Base-by-base conservation (phyloP, 202 grass and related monocot genomes). In the Brachypodium distachyon region DNA sequence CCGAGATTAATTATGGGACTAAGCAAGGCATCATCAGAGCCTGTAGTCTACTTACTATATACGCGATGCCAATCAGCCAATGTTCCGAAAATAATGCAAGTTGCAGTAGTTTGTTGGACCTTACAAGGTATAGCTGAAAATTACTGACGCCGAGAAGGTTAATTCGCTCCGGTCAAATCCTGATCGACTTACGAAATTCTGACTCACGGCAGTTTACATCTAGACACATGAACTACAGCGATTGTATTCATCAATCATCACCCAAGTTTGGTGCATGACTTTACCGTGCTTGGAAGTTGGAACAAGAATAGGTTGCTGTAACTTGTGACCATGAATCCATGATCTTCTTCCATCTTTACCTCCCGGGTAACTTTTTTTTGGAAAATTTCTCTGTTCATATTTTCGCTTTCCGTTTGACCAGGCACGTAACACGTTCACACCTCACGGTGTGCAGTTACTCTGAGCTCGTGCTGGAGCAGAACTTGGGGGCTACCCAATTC, bases 401-500 rank as follows among this genome's bases (percentile, higher is more conserved):
- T 72, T 72, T 1, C 3, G 0, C 1, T 53, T 37, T 39, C 10
- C 3, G n/a, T 68, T 47, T 68, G 65, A 31, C 65, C 41, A 9
- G 25, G 25, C 65, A 51, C 41, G 14, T 18, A 60, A 9, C 57
- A 61, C 65, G 65, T 16, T 46, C 65, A n/a, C n/a, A n/a, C n/a
- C n/a, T n/a, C n/a, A 7, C 33, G n/a, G 58, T 9, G 41, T 47
- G 41, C 64, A 47, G 64, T 68, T 46, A 47, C 27, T 23, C 46
- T 8, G 56, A 79, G 57, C 27, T 39, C 7, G 66, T 21, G n/a
- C n/a, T 3, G 22, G 5, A 49, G 18, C n/a, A 29, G 61, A 61
- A 69, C 42, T 62, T 81, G 42, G 61, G 69, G 32, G 12, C 76
- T 41, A 85, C 60, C 49, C 83, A 69, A 46, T 37, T 67, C 77